A percentile compares a stretch with the other conserved stretches of the same genome.
These are phyloP conservation scores for Lagenaria siceraria DNA, from an alignment of 306 rosid genomes.

Conservation along the genomic window DNA sequence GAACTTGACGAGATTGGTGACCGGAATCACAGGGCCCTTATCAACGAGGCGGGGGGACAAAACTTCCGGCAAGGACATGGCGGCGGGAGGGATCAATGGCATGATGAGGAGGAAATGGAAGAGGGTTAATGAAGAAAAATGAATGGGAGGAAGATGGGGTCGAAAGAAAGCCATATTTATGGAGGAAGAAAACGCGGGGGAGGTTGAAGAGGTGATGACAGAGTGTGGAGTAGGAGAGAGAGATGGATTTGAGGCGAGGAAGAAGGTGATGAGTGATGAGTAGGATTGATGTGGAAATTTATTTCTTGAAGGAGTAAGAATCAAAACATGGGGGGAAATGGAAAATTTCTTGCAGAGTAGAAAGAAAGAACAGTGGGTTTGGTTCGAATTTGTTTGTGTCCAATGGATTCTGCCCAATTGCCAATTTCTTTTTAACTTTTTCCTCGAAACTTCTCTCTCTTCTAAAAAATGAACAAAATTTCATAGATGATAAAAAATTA, in stretches of 20 bases:
- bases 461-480: not conserved
- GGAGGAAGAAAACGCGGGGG: not conserved
- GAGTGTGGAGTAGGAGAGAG: not conserved
- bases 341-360: not conserved
- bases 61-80: not conserved
- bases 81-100: not conserved
- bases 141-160: not conserved
- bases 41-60: not conserved
- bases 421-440: not conserved
- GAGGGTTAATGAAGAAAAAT: not conserved
- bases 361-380: not conserved
- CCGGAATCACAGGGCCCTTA: slow-evolving; percentile 16
- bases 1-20: slow-evolving; percentile 43
- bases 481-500: not conserved
- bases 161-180: not conserved
- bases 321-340: not conserved
- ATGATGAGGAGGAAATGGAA: not conserved
- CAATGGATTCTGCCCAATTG: not conserved
- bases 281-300: not conserved
- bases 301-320: not conserved
- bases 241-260: not conserved
- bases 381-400: not conserved
- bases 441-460: not conserved
- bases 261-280: not conserved
- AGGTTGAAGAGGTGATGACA: not conserved